Evolutionary conservation across 768 basidiomycete genomes (phyloP).

Genomic region (Boletus sp.): DNA sequence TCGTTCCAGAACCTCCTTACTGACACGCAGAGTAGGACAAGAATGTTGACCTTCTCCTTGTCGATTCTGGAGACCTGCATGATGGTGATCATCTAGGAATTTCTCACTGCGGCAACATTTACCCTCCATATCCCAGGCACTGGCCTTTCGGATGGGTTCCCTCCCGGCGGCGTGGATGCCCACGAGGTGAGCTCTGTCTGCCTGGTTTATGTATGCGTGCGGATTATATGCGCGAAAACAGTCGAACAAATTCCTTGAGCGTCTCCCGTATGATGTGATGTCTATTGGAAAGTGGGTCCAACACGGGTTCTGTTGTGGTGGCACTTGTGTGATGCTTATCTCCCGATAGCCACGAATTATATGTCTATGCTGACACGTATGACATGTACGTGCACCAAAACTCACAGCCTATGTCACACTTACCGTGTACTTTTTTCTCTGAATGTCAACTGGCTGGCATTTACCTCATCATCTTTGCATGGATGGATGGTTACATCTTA

Average conservation of each 20-base stretch:
- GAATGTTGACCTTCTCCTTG: constrained; percentile 78
- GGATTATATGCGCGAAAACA: constrained; percentile 23
- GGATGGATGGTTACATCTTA: background rate
- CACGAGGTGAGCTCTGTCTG: constrained; percentile 51
- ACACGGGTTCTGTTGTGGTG: background rate
- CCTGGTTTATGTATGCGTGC: background rate
- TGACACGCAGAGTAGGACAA: constrained; percentile 40
- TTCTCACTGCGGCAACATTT: background rate
- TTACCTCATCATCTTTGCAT: background rate
- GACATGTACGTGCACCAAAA: constrained; percentile 49
- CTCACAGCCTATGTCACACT: background rate
- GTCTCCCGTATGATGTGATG: constrained; percentile 78
- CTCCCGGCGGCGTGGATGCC: constrained; percentile 65
- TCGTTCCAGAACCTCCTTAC: background rate
- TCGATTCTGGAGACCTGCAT: constrained; percentile 79
- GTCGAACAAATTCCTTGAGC: constrained; percentile 72
- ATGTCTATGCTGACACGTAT: constrained; percentile 60
- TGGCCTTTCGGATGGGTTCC: constrained; percentile 74
- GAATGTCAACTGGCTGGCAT: background rate
- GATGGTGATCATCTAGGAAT: constrained; percentile 42
- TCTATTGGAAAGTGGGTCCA: constrained; percentile 77
- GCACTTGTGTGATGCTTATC: background rate
- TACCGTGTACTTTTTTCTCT: background rate
- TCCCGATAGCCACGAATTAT: constrained; percentile 70
- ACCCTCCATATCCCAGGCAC: constrained; percentile 46